phyloP scores from a whole-genome alignment of 306 rosid species.

The Cucurbita ficifolia region DNA sequence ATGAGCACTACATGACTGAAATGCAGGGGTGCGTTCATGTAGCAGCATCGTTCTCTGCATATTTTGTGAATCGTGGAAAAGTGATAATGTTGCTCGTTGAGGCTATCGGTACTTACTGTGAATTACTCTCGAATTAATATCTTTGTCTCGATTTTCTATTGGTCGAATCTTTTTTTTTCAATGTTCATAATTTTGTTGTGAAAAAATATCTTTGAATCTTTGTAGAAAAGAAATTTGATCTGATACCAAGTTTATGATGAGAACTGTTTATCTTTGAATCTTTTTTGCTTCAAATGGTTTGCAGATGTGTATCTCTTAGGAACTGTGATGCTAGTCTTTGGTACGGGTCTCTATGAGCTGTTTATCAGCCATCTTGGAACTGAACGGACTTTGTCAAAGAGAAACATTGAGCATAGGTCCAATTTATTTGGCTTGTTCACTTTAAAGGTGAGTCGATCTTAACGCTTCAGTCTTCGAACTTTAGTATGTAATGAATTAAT shows the following conservation, averaged over 20 bases:
- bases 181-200: background rate
- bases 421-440: constrained; percentile 69
- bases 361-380: constrained; percentile 67
- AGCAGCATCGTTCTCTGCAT: constrained; percentile 26
- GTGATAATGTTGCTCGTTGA: constrained; percentile 60
- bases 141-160: background rate
- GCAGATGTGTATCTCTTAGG: constrained; percentile 87
- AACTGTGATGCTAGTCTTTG: constrained; percentile 94
- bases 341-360: constrained; percentile 94
- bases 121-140: background rate
- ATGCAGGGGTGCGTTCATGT: constrained; percentile 70
- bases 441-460: constrained; percentile 43
- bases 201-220: background rate
- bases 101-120: constrained; percentile 55
- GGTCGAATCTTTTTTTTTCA: background rate
- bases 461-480: background rate
- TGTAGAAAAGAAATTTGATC: background rate
- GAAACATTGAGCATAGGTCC: constrained; percentile 33
- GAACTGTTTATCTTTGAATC: background rate
- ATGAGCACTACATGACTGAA: background rate
- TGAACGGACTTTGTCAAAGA: constrained; percentile 27
- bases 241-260: background rate
- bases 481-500: background rate
- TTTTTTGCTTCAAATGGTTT: constrained; percentile 13
- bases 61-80: constrained; percentile 40